These are phyloP conservation scores for Monilinia laxa DNA, from an alignment of 2,329 filamentous ascomycete genomes.

Conservation along the genomic window DNA sequence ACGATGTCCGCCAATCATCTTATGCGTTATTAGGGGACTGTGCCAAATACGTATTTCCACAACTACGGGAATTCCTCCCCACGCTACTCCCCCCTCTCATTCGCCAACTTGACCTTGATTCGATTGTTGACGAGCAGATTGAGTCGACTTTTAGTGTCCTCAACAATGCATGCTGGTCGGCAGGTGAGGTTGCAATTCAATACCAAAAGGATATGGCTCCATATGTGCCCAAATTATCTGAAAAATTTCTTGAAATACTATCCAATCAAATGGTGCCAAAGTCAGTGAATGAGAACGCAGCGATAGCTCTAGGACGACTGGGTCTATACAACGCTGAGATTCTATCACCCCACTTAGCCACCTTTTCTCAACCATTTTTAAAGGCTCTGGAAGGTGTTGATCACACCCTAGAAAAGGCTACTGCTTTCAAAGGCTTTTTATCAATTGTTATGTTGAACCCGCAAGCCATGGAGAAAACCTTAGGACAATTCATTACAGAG, in stretches of 20 bases:
- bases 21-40: conserved; percentile 95
- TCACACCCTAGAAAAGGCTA: conserved; percentile 89
- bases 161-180: conserved; percentile 98
- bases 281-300: conserved; percentile 89
- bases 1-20: conserved; percentile 93
- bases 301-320: conserved; percentile 84
- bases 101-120: conserved; percentile 80
- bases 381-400: conserved; percentile 79
- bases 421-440: conserved; percentile 88
- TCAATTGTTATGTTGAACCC: conserved; percentile 83
- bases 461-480: conserved; percentile 82
- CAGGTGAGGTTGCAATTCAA: conserved; percentile 85
- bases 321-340: conserved; percentile 75
- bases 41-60: conserved; percentile 84
- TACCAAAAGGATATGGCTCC: conserved; percentile 72
- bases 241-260: conserved; percentile 77
- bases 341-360: conserved; percentile 74
- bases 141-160: conserved; percentile 87
- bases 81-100: conserved; percentile 79
- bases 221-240: conserved; percentile 74
- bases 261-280: conserved; percentile 81
- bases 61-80: conserved; percentile 72
- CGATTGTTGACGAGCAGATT: conserved; percentile 73
- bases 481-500: conserved; percentile 77
- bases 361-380: conserved; percentile 81